phyloP scores from a whole-genome alignment of 345 rosid species.

The Physaria fendleri region DNA sequence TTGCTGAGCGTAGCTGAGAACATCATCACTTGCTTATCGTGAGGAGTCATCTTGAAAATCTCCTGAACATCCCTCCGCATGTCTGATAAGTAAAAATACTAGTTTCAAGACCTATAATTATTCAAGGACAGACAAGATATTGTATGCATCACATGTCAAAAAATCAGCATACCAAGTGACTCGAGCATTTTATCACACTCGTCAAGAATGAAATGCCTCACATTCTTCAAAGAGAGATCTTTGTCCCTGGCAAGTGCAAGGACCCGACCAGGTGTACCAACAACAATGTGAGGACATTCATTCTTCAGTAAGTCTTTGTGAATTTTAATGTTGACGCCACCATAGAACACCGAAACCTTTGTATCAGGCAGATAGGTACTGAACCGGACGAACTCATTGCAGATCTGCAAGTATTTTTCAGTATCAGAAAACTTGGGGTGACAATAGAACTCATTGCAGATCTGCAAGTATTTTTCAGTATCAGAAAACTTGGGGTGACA shows the following conservation, averaged over 20 bases:
- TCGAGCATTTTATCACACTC: slow-evolving; percentile 99
- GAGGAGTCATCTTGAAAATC: slow-evolving; percentile 98
- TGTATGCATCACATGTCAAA: neutral
- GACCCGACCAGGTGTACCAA: slow-evolving; percentile 96
- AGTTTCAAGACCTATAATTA: neutral
- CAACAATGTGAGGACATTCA: slow-evolving; percentile 98
- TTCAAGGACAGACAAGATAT: neutral
- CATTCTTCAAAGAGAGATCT: slow-evolving; percentile 93
- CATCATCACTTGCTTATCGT: slow-evolving; percentile 99
- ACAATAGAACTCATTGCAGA: slow-evolving; percentile 88
- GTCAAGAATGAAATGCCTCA: slow-evolving; percentile 97
- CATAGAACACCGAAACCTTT: slow-evolving; percentile 93
- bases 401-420: slow-evolving; percentile 46
- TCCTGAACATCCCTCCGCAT: slow-evolving; percentile 99
- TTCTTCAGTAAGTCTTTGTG: slow-evolving; percentile 91
- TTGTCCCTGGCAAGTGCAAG: slow-evolving; percentile 86
- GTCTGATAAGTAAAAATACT: slow-evolving; percentile 32
- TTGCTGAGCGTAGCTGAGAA: slow-evolving; percentile 99
- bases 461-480: slow-evolving; percentile 35
- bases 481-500: neutral
- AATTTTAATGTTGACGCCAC: slow-evolving; percentile 83
- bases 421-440: neutral
- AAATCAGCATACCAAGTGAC: slow-evolving; percentile 61
- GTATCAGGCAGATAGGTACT: slow-evolving; percentile 85
- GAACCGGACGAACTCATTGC: slow-evolving; percentile 96